Conservation (phyloP, 495 filamentous ascomycete genomes). For the Astrothelium macrocarpum region DNA sequence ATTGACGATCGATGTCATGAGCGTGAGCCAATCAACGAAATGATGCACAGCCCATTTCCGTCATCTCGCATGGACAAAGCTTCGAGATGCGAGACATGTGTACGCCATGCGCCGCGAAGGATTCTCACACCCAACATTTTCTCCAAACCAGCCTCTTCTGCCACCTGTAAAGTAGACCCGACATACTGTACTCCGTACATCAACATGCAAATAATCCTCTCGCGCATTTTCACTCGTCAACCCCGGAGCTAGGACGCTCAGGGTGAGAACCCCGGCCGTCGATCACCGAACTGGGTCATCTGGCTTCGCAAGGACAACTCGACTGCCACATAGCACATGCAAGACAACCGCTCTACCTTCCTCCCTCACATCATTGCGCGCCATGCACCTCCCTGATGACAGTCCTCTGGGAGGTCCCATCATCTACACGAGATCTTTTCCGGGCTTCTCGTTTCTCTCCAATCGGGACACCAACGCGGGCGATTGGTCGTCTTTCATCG, state of each 20-base stretch:
- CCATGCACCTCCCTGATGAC: neutral
- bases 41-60: neutral
- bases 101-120: neutral
- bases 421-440: neutral
- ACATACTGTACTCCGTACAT: neutral
- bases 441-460: neutral
- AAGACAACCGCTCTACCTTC: neutral
- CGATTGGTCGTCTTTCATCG: conserved; percentile 81
- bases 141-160: neutral
- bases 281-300: neutral
- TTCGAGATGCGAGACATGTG: conserved; percentile 4
- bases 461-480: neutral
- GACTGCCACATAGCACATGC: neutral
- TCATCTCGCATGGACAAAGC: conserved; percentile 4
- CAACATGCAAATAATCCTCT: neutral
- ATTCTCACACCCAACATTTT: neutral
- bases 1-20: neutral
- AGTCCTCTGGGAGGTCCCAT: neutral
- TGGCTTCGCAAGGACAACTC: neutral
- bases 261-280: neutral
- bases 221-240: neutral
- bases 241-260: neutral
- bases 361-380: neutral
- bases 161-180: too few species aligned
- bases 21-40: neutral